Evolutionary conservation across 2,329 filamentous ascomycete genomes (phyloP).

Genomic region (Cadophora luteo-olivacea): DNA sequence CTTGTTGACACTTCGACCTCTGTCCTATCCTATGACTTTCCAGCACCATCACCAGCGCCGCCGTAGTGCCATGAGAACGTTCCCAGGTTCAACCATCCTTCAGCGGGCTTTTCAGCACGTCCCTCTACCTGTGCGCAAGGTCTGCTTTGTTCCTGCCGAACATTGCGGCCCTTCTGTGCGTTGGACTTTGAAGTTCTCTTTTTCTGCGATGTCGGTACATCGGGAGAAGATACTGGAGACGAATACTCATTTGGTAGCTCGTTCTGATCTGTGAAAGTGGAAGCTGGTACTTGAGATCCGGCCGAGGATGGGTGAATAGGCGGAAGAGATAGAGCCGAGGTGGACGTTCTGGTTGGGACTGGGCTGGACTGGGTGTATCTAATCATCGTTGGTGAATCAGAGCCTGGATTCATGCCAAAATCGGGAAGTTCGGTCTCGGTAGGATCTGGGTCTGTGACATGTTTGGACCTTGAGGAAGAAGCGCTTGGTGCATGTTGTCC

Average conservation of each 20-base stretch:
- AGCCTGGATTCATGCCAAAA: too few species aligned
- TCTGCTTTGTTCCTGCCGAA: not conserved
- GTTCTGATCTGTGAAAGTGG: not conserved
- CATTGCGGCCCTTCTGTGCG: not conserved
- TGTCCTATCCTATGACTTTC: not conserved
- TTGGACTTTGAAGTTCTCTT: not conserved
- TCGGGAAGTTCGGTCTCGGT: not conserved
- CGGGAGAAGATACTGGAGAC: not conserved
- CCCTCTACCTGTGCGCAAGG: not conserved
- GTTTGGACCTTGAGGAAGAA: not conserved
- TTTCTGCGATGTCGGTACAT: not conserved
- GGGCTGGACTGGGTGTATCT: not conserved
- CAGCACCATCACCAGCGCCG: not conserved
- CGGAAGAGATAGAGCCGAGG: not conserved
- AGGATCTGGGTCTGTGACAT: not conserved
- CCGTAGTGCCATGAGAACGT: not conserved
- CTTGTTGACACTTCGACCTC: not conserved
- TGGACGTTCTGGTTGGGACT: not conserved
- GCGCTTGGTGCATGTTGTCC: not conserved
- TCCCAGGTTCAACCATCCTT: not conserved
- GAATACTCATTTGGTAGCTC: not conserved
- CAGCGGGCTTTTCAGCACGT: not conserved
- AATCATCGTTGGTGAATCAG: not conserved
- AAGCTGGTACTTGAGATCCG: not conserved
- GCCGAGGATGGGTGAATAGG: not conserved